phyloP scores from a whole-genome alignment of 441 rosid genomes.

The Rhodomyrtus psidioides region DNA sequence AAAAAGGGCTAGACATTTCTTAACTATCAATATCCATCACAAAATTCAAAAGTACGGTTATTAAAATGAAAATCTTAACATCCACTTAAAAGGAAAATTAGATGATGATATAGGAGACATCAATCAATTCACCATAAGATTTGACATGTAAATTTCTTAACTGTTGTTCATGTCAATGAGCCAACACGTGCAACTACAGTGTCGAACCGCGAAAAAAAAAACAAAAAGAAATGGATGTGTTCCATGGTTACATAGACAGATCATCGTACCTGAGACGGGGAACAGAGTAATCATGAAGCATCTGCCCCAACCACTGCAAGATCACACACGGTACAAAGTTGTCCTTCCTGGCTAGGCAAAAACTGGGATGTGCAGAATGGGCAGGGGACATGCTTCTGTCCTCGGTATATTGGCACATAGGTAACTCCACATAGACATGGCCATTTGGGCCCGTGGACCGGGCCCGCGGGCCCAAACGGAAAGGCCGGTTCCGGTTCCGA shows the following conservation, averaged over 20 bases:
- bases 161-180: background rate
- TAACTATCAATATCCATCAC: conserved; percentile 30
- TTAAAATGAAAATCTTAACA: conserved; percentile 28
- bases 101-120: background rate
- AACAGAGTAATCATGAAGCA: conserved; percentile 70
- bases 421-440: conserved; percentile 92
- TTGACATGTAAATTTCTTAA: background rate
- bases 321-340: conserved; percentile 73
- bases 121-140: background rate
- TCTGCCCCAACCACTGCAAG: conserved; percentile 79
- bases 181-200: background rate
- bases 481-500: no score
- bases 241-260: background rate
- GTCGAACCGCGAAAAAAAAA: background rate
- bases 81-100: conserved; percentile 6
- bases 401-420: conserved; percentile 77
- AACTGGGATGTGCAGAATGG: conserved; percentile 73
- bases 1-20: conserved; percentile 18
- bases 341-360: conserved; percentile 66
- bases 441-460: no score
- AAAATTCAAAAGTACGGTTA: conserved; percentile 36
- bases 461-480: no score
- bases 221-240: background rate
- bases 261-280: conserved; percentile 64
- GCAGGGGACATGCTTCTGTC: conserved; percentile 76